Evolutionary conservation across 805 yeast genomes (phyloP), one percentile per base, ranked within the genome.

Genomic region (Candida arabinofermentans): DNA sequence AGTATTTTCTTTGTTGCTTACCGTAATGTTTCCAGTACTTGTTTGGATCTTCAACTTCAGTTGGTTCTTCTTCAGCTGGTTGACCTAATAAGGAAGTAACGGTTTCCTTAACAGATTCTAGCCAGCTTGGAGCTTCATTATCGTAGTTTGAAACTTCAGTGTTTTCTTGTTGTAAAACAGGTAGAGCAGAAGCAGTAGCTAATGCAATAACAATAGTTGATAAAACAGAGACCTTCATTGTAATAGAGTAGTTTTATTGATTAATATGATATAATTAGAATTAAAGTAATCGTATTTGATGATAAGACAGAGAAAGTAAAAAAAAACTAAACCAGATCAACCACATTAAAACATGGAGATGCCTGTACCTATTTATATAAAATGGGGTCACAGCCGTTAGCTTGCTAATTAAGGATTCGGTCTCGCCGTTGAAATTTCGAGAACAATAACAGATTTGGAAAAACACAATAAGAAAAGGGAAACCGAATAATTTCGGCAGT

Each of bases 1-100:
- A 58, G 55, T 58, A 42, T 40, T 51, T 53, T 42, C 43, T 51
- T 39, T 51, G 49, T 24, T 54, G 53, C 33, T 52, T 45, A 31
- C 57, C 58, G 36, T 19, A 27, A 14, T 49, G 41, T 18, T 37
- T 37, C 40, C 40, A 37, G 27, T 30, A 19, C 17, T 23, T 31
- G 32, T 24, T 19, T 5, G 40, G 34, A 24, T 27, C 35, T 37
- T 29, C 35, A 22, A 35, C 13, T 18, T 26, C 37, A 18, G 24
- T 22, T 19, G 23, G 21, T 14, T 29, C 35, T 17, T 27, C 14
- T 13, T 23, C 35, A 27, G 10, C 34, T 14, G 23, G 13, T 14
- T 12, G 10, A 14, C 18, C 18, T n/a, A 29, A n/a, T 17, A 29
- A 27, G 13, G 30, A 10, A n/a, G 30, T 27, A 14, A 27, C 30